A percentile compares a stretch with the other conserved stretches of the same genome.
Conservation (phyloP, 495 filamentous ascomycete species). For the Penicillium desertorum region DNA sequence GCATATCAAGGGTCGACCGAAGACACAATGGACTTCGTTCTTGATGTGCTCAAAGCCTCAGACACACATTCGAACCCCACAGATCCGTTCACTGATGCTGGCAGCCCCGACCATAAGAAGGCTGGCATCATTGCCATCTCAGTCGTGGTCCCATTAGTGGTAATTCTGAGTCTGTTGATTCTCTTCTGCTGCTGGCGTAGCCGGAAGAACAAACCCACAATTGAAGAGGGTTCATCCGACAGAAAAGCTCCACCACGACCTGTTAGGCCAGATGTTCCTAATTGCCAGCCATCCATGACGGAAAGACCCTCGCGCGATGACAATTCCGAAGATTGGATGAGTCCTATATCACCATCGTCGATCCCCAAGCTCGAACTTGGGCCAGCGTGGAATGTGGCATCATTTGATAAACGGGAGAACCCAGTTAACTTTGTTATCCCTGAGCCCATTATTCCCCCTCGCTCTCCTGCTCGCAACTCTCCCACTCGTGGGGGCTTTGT, state of each 20-base stretch:
- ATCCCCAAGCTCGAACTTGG: conserved; percentile 40
- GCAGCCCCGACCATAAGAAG: conserved; percentile 29
- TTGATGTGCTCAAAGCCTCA: conserved; percentile 44
- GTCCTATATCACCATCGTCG: conserved; percentile 27
- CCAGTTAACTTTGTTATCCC: conserved; percentile 14
- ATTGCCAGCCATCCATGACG: conserved; percentile 32
- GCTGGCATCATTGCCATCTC: conserved; percentile 48
- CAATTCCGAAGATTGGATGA: conserved; percentile 28
- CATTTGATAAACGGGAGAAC: conserved; percentile 27
- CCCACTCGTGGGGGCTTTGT: conserved; percentile 32
- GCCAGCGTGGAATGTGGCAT: conserved; percentile 38
- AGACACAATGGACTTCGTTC: conserved; percentile 49
- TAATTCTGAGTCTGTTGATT: conserved; percentile 35
- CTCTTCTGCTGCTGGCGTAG: conserved; percentile 47
- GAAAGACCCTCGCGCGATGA: conserved; percentile 26
- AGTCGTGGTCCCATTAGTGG: conserved; percentile 42
- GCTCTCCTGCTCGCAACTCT: conserved; percentile 32
- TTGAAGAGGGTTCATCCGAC: conserved; percentile 30
- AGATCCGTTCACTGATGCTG: conserved; percentile 23
- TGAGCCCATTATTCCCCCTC: conserved; percentile 30
- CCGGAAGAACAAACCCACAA: conserved; percentile 26
- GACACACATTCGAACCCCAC: conserved; percentile 19
- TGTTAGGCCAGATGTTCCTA: conserved; percentile 27
- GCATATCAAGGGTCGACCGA: conserved; percentile 48
- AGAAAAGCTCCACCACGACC: conserved; percentile 31